Evolutionary conservation across 225 moss, liverwort and hornwort genomes (phyloP).

Genomic region (Antitrichia curtipendula): DNA sequence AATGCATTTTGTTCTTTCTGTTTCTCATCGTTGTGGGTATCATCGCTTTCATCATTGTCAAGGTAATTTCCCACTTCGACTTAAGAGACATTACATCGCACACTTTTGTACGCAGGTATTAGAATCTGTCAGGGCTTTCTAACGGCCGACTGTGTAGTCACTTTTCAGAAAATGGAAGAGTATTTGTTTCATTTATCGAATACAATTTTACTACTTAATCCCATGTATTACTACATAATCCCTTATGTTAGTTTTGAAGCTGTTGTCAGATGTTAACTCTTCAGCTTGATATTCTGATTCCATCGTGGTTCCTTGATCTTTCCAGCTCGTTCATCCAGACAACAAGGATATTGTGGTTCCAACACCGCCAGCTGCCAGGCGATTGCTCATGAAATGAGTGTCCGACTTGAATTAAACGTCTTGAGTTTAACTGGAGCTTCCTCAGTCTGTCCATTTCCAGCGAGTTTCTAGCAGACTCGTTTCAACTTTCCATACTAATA

Average conservation of each 20-base stretch:
- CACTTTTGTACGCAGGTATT: not conserved
- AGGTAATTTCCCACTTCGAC: constrained; percentile 22
- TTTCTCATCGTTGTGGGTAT: constrained; percentile 74
- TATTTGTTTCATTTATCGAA: not conserved
- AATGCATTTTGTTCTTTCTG: constrained; percentile 76
- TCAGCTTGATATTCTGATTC: not conserved
- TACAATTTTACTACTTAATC: not conserved
- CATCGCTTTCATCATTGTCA: constrained; percentile 69
- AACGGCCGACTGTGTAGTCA: not conserved
- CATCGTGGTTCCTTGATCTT: not conserved
- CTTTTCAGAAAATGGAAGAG: not conserved
- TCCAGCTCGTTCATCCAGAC: constrained; percentile 76
- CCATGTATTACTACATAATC: not conserved
- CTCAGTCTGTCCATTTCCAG: not conserved
- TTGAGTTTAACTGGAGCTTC: not conserved
- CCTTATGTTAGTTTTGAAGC: not conserved
- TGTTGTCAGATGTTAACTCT: not conserved
- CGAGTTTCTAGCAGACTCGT: not conserved
- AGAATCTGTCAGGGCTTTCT: not conserved
- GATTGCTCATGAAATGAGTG: constrained; percentile 17
- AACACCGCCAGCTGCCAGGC: constrained; percentile 47
- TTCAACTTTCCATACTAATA: not conserved
- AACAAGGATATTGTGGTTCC: constrained; percentile 52
- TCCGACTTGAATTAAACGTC: not conserved
- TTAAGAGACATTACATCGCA: not conserved